These are phyloP conservation scores for Porphyrellus cyaneotinctus DNA, from an alignment of 768 basidiomycete genomes.

Conservation along the genomic window DNA sequence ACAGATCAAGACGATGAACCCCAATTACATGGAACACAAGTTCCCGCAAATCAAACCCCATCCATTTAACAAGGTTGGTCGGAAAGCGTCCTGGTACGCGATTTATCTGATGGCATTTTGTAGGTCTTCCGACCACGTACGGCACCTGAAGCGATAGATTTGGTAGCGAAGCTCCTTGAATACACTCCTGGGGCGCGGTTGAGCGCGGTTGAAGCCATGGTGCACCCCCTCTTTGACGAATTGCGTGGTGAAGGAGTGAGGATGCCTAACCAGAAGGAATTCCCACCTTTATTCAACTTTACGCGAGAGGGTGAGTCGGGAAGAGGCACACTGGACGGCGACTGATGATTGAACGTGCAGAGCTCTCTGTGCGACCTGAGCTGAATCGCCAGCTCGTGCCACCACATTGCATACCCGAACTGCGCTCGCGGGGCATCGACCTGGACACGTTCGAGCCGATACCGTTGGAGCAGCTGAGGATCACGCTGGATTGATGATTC, in stretches of 20 bases:
- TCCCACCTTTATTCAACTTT: slow-evolving; percentile 93
- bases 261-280: slow-evolving; percentile 97
- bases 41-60: slow-evolving; percentile 99
- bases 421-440: slow-evolving; percentile 80
- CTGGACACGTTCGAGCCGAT: slow-evolving; percentile 93
- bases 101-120: slow-evolving; percentile 11
- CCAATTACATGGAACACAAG: slow-evolving; percentile 99
- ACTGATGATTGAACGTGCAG: slow-evolving; percentile 39
- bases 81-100: slow-evolving; percentile 1
- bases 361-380: slow-evolving; percentile 95
- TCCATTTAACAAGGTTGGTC: slow-evolving; percentile 86
- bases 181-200: slow-evolving; percentile 95
- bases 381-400: slow-evolving; percentile 91
- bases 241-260: slow-evolving; percentile 82
- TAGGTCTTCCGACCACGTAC: slow-evolving; percentile 99
- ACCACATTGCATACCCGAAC: slow-evolving; percentile 81
- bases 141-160: slow-evolving; percentile 90
- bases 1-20: slow-evolving; percentile 99
- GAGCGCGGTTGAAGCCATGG: slow-evolving; percentile 88
- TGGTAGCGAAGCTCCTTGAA: slow-evolving; percentile 92
- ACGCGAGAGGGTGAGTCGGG: slow-evolving; percentile 83
- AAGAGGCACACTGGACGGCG: neutral
- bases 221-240: slow-evolving; percentile 97
- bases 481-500: slow-evolving; percentile 78
- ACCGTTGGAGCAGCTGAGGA: slow-evolving; percentile 93